Percentiles rank a stretch among this genome's conserved stretches.
Evolutionary conservation across 345 rosid genomes (phyloP).

Genomic region (Citrus sinensis): DNA sequence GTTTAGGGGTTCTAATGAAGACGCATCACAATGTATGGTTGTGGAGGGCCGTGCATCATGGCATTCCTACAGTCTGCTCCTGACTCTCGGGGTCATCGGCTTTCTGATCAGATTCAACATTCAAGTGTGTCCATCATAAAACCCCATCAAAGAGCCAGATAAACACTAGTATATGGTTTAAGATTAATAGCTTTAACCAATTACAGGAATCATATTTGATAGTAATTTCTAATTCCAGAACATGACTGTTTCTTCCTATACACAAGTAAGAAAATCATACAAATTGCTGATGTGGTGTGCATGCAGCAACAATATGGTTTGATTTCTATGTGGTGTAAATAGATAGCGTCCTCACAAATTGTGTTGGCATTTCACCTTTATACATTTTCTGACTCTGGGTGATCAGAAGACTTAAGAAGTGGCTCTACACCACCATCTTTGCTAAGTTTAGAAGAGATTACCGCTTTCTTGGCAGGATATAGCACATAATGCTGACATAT

Average conservation of each 20-base stretch:
- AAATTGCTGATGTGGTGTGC: neutral
- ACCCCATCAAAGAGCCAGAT: neutral
- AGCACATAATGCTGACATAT: conserved; percentile 81
- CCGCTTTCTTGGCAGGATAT: conserved; percentile 48
- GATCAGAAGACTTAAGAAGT: conserved; percentile 42
- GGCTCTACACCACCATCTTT: conserved; percentile 45
- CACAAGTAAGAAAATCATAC: neutral
- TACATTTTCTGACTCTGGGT: conserved; percentile 37
- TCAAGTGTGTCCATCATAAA: neutral
- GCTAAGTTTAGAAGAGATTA: conserved; percentile 20
- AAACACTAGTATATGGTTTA: neutral
- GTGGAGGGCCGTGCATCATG: neutral
- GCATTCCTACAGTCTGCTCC: neutral
- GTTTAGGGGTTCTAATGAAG: neutral
- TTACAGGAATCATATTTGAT: neutral
- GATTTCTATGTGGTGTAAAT: neutral
- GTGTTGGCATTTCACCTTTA: conserved; percentile 20
- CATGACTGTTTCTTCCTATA: neutral
- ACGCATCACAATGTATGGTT: neutral
- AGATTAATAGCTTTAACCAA: neutral
- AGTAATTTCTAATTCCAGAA: neutral
- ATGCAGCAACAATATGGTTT: neutral
- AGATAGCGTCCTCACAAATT: neutral
- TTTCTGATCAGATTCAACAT: neutral
- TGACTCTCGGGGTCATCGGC: neutral